Base-by-base conservation (phyloP, 495 filamentous ascomycete species). In the Talaromyces stipitatus region DNA sequence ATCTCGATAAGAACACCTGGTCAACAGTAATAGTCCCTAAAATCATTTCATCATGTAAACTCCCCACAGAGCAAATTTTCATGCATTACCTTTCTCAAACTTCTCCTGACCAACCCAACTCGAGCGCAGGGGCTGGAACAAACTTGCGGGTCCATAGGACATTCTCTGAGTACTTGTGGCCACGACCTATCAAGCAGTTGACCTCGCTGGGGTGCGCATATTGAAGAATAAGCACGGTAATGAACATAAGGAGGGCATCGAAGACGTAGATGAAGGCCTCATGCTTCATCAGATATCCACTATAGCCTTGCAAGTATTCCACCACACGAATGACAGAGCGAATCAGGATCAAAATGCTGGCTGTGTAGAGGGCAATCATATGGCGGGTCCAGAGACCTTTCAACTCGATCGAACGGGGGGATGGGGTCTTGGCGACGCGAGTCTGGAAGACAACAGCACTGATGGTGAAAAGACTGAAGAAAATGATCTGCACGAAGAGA, bases 251-350 rank as follows among this genome's bases (percentile, higher is more conserved):
- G 45, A 75, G 45, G 9, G 76, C 71, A 63, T 90, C 85, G 58
- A 88, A 87, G 4, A 85, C 61, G 61, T 86, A 88, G 55, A 88
- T 63, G 56, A 80, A 80, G 50, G 73, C 75, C 67, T 89, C 85
- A 45, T 81, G 72, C 20, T 52, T 61, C 58, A 85, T 61, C 24
- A 82, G 23, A 56, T 69, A 76, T 10, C 83, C 82, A 10, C 74
- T 69, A 32, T 78, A 66, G 0, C 86, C 85, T 65, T 80, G 67
- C 0, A 78, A 18, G 56, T 83, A 90, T 71, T 89, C 87, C 10
- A 85, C 67, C 18, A 84, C 71, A 28, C 86, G 75, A 60, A 87
- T 79, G 8, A 87, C 57, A 10, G 74, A 81, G 3, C 87, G 77
- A 2, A 87, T 61, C 52, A 89, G 57, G 58, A 90, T 87, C 5